Conservation (phyloP, 1,284 basidiomycete genomes). For the Sanghuangporus baumii region DNA sequence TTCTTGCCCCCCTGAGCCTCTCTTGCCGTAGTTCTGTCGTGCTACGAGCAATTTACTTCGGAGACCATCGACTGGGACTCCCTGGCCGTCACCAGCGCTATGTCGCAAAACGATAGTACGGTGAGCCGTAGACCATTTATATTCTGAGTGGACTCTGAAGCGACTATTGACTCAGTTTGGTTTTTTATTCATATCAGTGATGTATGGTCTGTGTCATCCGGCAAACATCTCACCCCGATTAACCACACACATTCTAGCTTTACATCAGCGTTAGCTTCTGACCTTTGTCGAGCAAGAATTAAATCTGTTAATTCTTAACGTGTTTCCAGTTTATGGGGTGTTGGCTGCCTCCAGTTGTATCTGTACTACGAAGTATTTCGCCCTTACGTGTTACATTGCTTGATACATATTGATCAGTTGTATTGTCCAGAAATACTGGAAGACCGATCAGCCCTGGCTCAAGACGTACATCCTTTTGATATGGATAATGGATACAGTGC, state of each 20-base stretch:
- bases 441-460: neutral
- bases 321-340: constrained; percentile 10
- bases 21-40: too few species aligned
- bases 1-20: too few species aligned
- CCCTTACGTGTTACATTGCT: neutral
- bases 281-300: neutral
- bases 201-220: neutral
- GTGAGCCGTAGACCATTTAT: neutral
- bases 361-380: constrained; percentile 8
- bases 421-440: neutral
- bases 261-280: neutral
- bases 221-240: neutral
- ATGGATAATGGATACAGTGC: neutral
- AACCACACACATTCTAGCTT: neutral
- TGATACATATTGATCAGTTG: neutral
- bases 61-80: too few species aligned
- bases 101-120: neutral
- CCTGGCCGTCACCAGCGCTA: neutral
- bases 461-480: neutral
- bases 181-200: neutral
- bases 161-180: neutral
- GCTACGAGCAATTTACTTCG: too few species aligned
- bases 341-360: constrained; percentile 7
- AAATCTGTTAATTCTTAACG: neutral
- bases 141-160: neutral